Base-by-base conservation (phyloP, 2,329 filamentous ascomycete species). In the Exserohilum rostratum region DNA sequence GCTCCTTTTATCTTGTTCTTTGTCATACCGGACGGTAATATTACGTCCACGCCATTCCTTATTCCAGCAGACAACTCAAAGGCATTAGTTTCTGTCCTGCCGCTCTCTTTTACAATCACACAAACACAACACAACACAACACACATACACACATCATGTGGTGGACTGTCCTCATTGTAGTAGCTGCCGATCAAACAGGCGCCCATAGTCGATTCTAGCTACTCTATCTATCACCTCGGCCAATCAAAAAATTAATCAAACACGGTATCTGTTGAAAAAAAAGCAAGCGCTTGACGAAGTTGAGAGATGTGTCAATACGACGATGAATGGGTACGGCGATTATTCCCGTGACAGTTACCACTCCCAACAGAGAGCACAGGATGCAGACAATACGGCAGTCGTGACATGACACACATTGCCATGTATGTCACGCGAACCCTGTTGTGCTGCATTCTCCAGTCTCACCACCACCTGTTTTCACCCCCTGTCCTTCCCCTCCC, bases 21-120 rank as follows among this genome's bases (percentile, higher is more conserved):
- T 59, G 49, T 58, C 47, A 30, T 58, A 22, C 30, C 27, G 54
- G 45, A 60, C 57, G 58, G 58, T 61, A 61, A 61, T 61, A 55
- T 61, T 44, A 31, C 50, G 58, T 61, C 55, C 52, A 48, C 35
- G 52, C 55, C 58, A 53, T 51, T 61, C 55, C 44, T 60, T 61
- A 50, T 20, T 31, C 44, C n/a, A 11, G 15, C 9, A 13, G 27
- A 29, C 30, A 49, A 12, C 46, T 18, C 29, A 18, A 55, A 47
- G 52, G 27, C 47, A 55, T 55, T 55, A 51, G 52, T 55, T 51
- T 25, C 52, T 55, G 47, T 46, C 52, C 52, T 55, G 52, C 52
- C 52, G 46, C 47, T 55, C 52, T 33, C 47, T 55, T 39, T 18
- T 42, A 50, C n/a, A n/a, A n/a, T 27, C 33, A 17, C 20, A n/a